These are phyloP conservation scores for Pleurostoma richardsiae DNA, from an alignment of 2,329 filamentous ascomycete species.

Conservation along the genomic window DNA sequence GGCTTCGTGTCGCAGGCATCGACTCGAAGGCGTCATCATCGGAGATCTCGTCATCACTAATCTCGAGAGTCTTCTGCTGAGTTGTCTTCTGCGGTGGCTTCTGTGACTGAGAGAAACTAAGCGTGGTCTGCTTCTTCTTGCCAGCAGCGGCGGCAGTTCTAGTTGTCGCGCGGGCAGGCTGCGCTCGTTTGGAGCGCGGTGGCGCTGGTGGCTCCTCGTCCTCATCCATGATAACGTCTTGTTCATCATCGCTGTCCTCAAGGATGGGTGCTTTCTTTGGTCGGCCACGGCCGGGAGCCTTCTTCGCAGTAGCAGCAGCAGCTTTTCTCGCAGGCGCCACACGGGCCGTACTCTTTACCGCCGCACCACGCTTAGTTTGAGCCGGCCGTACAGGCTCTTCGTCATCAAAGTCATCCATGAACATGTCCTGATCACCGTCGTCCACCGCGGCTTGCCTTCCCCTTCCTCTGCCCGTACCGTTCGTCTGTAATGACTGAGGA, in stretches of 20 bases:
- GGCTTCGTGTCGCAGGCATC: conserved; percentile 29
- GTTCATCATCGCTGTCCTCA: conserved; percentile 29
- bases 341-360: conserved; percentile 22
- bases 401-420: conserved; percentile 47
- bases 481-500: conserved; percentile 17
- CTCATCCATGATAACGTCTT: conserved; percentile 25
- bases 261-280: conserved; percentile 33
- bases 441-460: neutral
- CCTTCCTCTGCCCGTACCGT: conserved; percentile 32
- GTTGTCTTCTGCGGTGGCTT: conserved; percentile 25
- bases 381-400: conserved; percentile 29
- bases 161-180: conserved; percentile 10
- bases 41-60: conserved; percentile 62
- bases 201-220: conserved; percentile 25
- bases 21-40: conserved; percentile 57
- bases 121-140: conserved; percentile 38
- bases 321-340: conserved; percentile 29
- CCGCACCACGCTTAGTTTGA: conserved; percentile 18
- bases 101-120: conserved; percentile 42
- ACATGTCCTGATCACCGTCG: conserved; percentile 15
- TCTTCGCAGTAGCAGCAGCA: conserved; percentile 36
- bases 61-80: conserved; percentile 42
- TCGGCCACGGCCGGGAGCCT: conserved; percentile 35
- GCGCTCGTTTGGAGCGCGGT: conserved; percentile 29
- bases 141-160: conserved; percentile 19